Evolutionary conservation across 495 filamentous ascomycete genomes (phyloP).

Genomic region (Penicilliopsis zonata): DNA sequence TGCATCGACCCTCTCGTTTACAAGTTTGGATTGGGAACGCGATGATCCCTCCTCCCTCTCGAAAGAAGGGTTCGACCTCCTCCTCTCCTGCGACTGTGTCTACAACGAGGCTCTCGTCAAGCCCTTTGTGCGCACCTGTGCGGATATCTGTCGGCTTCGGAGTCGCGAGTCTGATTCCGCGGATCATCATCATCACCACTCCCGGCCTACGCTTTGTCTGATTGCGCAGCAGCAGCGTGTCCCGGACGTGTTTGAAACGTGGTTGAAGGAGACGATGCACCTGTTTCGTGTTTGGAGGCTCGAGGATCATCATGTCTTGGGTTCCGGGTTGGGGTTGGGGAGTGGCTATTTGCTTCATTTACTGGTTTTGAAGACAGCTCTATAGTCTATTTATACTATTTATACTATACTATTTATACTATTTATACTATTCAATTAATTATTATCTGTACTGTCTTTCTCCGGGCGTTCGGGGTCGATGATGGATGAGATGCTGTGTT

Average conservation of each 20-base stretch:
- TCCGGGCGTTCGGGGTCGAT: constrained; percentile 34
- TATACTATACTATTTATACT: too few relatives aligned
- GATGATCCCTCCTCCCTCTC: constrained; percentile 19
- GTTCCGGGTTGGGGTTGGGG: constrained; percentile 40
- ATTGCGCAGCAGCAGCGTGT: constrained; percentile 80
- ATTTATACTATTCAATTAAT: too few relatives aligned
- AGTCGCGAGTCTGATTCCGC: constrained; percentile 9
- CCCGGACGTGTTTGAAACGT: constrained; percentile 72
- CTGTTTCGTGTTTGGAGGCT: constrained; percentile 67
- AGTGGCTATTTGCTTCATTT: constrained; percentile 34
- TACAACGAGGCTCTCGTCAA: constrained; percentile 78
- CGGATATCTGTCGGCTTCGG: constrained; percentile 57
- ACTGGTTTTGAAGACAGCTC: constrained; percentile 15
- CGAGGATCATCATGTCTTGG: constrained; percentile 46
- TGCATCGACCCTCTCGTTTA: constrained; percentile 27
- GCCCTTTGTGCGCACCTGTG: constrained; percentile 75
- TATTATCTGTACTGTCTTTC: too few relatives aligned
- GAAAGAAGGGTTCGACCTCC: constrained; percentile 38
- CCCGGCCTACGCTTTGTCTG: constrained; percentile 49
- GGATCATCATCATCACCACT: too few relatives aligned
- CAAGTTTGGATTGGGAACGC: constrained; percentile 32
- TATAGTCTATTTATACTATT: too few relatives aligned
- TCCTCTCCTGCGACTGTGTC: constrained; percentile 81
- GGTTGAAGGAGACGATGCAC: constrained; percentile 54
- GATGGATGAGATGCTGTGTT: constrained; percentile 35